Base-by-base conservation (phyloP, 768 basidiomycete genomes). In the Lentinus tigrinus region DNA sequence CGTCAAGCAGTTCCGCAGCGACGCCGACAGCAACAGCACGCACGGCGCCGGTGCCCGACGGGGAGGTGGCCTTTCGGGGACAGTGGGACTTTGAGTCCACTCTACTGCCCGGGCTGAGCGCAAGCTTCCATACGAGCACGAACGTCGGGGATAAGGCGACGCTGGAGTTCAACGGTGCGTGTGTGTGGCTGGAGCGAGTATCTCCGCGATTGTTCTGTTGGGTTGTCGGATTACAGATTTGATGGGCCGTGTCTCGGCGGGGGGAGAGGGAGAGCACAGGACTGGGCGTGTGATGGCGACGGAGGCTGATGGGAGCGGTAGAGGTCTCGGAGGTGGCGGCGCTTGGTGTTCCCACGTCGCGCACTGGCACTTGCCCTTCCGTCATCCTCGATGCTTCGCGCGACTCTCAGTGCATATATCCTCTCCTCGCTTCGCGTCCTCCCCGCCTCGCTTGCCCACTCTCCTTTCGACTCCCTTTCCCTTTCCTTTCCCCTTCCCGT, bases 41-140 rank as follows among this genome's bases (percentile, higher is more conserved):
- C 61, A 61, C 70, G 11, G 51, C 37, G 31, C 61, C 60, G 5
- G 63, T 87, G 21, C 67, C 78, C 55, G 81, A 85, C 62, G 73
- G 72, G 28, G 66, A 70, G 23, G 74, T 87, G 50, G 72, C 77
- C 1, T 89, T 82, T 65, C 67, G 66, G 53, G 87, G 88, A 8
- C 69, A 70, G 9, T 91, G 89, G 89, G 74, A 72, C 27, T 74
- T 69, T 52, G 24, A 53, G 13, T 47, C 62, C 5, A 57, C 63
- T 19, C 62, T 70, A 17, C 61, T 68, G 10, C 63, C 71, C 5
- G 65, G 63, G 24, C 47, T 49, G 23, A 65, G 60, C 39, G 53
- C 52, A 21, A 66, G 67, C 11, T 72, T 69, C 62, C 67, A 74
- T 52, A 61, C 62, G 27, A 71, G 75, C 17, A 73, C 63, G 16